Evolutionary conservation across 164 flowering plant genomes (phyloP), one percentile per base, ranked within the genome.

Genomic region (Vitis vinifera): DNA sequence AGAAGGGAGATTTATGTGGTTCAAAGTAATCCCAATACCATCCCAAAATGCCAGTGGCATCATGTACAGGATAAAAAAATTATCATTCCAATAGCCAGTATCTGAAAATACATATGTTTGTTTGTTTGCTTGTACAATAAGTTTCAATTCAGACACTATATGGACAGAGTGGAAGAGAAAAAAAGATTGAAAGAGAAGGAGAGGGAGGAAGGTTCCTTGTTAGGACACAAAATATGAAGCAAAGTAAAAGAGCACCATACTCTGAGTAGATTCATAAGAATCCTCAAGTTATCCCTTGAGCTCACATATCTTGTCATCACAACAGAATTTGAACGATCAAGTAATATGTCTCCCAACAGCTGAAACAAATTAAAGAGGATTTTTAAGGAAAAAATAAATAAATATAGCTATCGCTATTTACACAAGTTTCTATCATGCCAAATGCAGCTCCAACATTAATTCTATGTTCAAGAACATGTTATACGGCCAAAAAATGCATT

Each of bases 181-280:
- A 13, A 11, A 59, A 53, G 60, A 19, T 16, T 57, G 10, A 3
- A 16, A 15, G 10, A 3, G n/a, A 62, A 62, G 49, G 3, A 49
- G 48, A 59, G 3, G 12, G 15, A 7, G 37, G 31, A 29, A 31
- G 13, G 16, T 14, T 27, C n/a, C 2, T n/a, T 62, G 50, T 37
- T 37, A 37, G 0, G 27, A 48, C 1, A 50, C 37, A 63, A 9
- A n/a, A 8, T 4, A 48, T 19, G 9, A 11, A 23, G 62, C 74
- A 50, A 63, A 62, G 4, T 37, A 55, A 2, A 59, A 59, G 51
- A 56, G 50, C 17, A 49, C n/a, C 77, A 63, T 90, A 96, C 98
- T 86, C 97, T 86, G 10, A 96, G 87, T 77, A 93, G 97, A 85
- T 89, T 93, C 99, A 96, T 96, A 30, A 92, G 82, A 71, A 96